These are phyloP conservation scores for Xerocomus minutiporus DNA, from an alignment of 1,284 basidiomycete species.

Conservation along the genomic window DNA sequence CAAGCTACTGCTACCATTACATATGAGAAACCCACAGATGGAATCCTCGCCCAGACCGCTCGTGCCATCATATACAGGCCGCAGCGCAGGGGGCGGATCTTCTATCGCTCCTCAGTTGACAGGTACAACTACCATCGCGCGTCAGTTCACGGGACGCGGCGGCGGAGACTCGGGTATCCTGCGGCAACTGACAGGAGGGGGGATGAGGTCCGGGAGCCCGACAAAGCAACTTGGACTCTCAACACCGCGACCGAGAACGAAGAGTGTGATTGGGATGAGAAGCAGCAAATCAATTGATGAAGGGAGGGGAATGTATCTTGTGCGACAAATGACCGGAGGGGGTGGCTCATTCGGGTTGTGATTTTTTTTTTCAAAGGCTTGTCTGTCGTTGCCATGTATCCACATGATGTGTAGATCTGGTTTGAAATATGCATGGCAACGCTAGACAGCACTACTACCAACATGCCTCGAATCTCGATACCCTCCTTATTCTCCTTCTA, in stretches of 20 bases:
- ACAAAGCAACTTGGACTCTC: conserved; percentile 48
- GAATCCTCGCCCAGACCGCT: conserved; percentile 46
- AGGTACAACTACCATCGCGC: conserved; percentile 66
- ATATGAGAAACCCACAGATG: conserved; percentile 39
- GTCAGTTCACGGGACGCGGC: conserved; percentile 67
- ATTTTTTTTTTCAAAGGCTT: conserved; percentile 6
- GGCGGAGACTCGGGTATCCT: conserved; percentile 44
- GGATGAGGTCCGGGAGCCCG: conserved; percentile 50
- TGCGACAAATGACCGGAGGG: conserved; percentile 66
- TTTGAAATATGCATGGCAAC: conserved; percentile 17
- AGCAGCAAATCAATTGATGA: conserved; percentile 54
- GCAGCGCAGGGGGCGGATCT: conserved; percentile 31
- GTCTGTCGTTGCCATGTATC: conserved; percentile 21
- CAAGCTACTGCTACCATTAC: conserved; percentile 55
- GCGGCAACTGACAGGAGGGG: conserved; percentile 63
- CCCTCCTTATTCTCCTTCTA: background rate
- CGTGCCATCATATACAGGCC: conserved; percentile 45
- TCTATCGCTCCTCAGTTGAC: conserved; percentile 52
- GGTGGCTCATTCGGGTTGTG: conserved; percentile 28
- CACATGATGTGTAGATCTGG: conserved; percentile 9
- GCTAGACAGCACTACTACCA: background rate
- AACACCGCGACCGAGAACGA: conserved; percentile 47
- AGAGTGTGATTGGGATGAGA: conserved; percentile 60
- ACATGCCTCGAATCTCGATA: background rate
- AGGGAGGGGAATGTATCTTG: conserved; percentile 62